Evolutionary conservation across 257 asterid species (phyloP).

Genomic region (Solanum bulbocastanum): DNA sequence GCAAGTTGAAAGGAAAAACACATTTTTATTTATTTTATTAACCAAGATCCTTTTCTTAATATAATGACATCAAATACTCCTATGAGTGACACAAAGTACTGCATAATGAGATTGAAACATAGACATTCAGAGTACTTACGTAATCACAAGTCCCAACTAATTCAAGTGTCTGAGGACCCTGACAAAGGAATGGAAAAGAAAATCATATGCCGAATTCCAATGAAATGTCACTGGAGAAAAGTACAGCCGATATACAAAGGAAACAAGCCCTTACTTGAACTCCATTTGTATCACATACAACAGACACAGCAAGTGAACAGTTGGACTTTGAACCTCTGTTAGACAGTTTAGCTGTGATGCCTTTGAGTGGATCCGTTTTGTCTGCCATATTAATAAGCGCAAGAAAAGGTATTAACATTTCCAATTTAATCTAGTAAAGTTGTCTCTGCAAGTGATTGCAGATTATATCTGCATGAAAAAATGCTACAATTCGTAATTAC

Average conservation of each 20-base stretch:
- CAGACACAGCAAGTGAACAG: constrained; percentile 83
- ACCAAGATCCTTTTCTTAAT: neutral
- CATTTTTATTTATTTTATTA: neutral
- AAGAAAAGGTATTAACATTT: constrained; percentile 7
- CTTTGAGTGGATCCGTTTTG: constrained; percentile 47
- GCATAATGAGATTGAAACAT: neutral
- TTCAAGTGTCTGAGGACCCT: constrained; percentile 65
- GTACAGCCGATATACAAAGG: neutral
- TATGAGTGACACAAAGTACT: neutral
- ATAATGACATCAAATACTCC: neutral
- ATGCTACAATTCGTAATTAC: neutral
- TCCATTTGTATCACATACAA: constrained; percentile 59
- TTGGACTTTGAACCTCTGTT: constrained; percentile 35
- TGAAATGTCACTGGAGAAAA: neutral
- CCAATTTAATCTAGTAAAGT: neutral
- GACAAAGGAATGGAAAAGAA: constrained; percentile 13
- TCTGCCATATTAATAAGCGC: constrained; percentile 42
- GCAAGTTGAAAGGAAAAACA: neutral
- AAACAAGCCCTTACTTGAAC: constrained; percentile 42
- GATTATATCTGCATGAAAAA: neutral
- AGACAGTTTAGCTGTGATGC: constrained; percentile 62
- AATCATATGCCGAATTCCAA: neutral
- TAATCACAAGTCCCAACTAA: constrained; percentile 62
- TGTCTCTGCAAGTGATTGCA: neutral
- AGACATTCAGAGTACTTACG: constrained; percentile 36